Conservation (phyloP, 257 asterid genomes). For the Solanum dulcamara region DNA sequence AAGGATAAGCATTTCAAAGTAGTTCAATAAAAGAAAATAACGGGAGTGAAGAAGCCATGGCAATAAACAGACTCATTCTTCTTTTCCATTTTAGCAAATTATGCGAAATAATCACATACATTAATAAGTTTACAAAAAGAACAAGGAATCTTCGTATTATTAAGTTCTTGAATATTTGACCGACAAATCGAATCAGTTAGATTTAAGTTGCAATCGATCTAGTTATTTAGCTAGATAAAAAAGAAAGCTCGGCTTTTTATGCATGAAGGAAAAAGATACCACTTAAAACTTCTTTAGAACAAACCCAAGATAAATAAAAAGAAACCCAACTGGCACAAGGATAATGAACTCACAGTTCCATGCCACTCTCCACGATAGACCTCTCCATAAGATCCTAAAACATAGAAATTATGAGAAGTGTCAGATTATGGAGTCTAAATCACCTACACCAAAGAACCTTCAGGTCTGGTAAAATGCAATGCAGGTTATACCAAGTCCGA, state of each 20-base stretch:
- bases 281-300: background rate
- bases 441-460: conserved; percentile 6
- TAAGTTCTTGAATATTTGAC: background rate
- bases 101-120: background rate
- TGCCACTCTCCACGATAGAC: conserved; percentile 98
- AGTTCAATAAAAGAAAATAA: background rate
- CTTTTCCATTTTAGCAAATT: background rate
- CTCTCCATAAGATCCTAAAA: conserved; percentile 93
- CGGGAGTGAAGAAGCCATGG: background rate
- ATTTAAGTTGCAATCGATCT: background rate
- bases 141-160: background rate
- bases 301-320: conserved; percentile 5
- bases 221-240: background rate
- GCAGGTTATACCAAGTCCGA: conserved; percentile 81
- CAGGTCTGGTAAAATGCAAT: conserved; percentile 5
- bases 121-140: background rate
- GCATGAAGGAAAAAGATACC: background rate
- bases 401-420: conserved; percentile 10
- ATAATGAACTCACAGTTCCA: conserved; percentile 79
- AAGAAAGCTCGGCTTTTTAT: background rate
- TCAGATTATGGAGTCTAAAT: background rate
- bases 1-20: background rate
- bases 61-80: background rate
- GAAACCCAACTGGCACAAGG: background rate
- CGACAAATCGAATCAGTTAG: background rate